Evolutionary conservation across 2,329 filamentous ascomycete species (phyloP).

Genomic region (Camillea tinctor): DNA sequence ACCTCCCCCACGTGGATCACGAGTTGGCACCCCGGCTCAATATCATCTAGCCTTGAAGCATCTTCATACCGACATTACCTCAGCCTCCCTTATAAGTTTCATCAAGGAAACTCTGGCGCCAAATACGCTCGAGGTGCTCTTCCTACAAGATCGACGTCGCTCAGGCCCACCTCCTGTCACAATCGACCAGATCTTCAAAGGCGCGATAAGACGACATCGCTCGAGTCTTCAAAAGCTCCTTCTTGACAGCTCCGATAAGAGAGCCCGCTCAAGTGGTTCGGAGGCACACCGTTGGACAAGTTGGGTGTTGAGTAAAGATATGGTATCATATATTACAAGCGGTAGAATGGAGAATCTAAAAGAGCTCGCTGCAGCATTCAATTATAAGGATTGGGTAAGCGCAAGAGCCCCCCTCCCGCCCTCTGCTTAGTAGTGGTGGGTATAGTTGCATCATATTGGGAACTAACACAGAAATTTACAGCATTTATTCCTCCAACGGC

Average conservation of each 20-base stretch:
- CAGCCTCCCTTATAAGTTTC: conserved; percentile 67
- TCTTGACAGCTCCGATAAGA: conserved; percentile 66
- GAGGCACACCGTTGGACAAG: conserved; percentile 56
- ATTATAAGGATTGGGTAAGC: conserved; percentile 77
- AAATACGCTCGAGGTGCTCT: conserved; percentile 76
- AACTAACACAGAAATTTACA: conserved; percentile 34
- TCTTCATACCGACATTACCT: conserved; percentile 73
- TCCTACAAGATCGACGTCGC: conserved; percentile 65
- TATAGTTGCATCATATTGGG: background rate
- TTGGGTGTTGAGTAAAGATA: conserved; percentile 70
- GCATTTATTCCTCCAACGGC: conserved; percentile 76
- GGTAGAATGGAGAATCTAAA: conserved; percentile 70
- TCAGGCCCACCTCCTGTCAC: conserved; percentile 53
- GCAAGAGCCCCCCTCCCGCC: conserved; percentile 2
- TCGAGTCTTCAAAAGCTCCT: conserved; percentile 70
- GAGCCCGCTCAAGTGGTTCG: conserved; percentile 27
- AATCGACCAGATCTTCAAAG: conserved; percentile 69
- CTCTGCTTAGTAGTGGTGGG: conserved; percentile 1
- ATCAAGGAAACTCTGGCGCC: conserved; percentile 75
- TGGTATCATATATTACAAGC: conserved; percentile 71
- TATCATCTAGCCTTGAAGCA: conserved; percentile 68
- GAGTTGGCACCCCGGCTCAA: conserved; percentile 40
- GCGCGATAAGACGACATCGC: conserved; percentile 68
- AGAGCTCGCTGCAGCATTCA: conserved; percentile 70
- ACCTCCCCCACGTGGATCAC: conserved; percentile 28